phyloP scores from a whole-genome alignment of 2,329 filamentous ascomycete species.

The Intubia oerlemansii region DNA sequence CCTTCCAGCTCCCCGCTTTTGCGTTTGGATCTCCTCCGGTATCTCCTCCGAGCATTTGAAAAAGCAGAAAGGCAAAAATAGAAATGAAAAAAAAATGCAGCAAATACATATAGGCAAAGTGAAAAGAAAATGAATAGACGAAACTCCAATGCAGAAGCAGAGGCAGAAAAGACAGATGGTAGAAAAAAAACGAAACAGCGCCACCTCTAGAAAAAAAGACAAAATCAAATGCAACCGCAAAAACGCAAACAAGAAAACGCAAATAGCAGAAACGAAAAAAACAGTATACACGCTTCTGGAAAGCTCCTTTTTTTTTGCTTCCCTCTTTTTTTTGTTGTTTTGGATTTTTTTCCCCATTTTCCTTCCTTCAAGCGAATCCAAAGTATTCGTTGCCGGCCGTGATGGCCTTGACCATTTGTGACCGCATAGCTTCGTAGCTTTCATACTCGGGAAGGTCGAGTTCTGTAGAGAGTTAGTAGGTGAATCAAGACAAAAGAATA shows the following conservation, averaged over 20 bases:
- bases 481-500: neutral
- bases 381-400: conserved; percentile 97
- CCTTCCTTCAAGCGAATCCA: conserved; percentile 65
- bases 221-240: neutral
- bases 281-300: conserved; percentile 1
- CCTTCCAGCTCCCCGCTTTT: no score
- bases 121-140: neutral
- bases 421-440: conserved; percentile 74
- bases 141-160: neutral
- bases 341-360: no score
- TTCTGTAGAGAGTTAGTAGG: conserved; percentile 33
- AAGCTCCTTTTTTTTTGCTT: neutral
- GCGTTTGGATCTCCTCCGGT: no score
- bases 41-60: no score
- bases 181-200: no score
- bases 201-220: no score
- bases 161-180: no score
- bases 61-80: conserved; percentile 1
- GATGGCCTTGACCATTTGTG: conserved; percentile 83
- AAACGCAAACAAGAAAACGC: neutral
- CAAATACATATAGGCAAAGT: no score
- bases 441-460: conserved; percentile 97
- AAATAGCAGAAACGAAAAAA: neutral
- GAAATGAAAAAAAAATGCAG: no score
- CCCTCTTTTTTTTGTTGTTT: no score